Evolutionary conservation across 2,329 filamentous ascomycete genomes (phyloP).

Genomic region (Botrytis fabae): DNA sequence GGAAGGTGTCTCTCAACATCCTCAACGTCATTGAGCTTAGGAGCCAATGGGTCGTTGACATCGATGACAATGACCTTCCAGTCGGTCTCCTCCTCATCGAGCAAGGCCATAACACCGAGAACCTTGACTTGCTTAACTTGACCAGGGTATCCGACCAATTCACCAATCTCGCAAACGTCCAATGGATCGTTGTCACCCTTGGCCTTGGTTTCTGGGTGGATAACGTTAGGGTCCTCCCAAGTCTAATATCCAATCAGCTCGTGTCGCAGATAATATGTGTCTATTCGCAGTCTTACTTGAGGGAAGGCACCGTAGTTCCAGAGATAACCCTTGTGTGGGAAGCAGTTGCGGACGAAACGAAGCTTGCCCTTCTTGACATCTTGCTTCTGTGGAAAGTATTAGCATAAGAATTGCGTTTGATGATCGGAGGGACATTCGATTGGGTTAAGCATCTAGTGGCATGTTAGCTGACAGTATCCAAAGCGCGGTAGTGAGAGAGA

Average conservation of each 20-base stretch:
- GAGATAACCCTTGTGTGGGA: slow-evolving; percentile 99
- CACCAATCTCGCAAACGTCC: slow-evolving; percentile 98
- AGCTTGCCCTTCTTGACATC: slow-evolving; percentile 99
- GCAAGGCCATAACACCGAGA: slow-evolving; percentile 96
- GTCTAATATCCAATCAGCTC: slow-evolving; percentile 59
- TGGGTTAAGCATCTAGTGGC: slow-evolving; percentile 22
- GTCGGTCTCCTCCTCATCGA: slow-evolving; percentile 99
- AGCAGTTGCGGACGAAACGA: slow-evolving; percentile 99
- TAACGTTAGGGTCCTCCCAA: slow-evolving; percentile 95
- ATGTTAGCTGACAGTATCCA: not conserved
- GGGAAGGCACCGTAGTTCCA: slow-evolving; percentile 99
- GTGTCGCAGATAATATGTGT: not conserved
- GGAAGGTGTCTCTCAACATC: slow-evolving; percentile 98
- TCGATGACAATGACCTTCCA: slow-evolving; percentile 99
- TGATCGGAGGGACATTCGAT: slow-evolving; percentile 16
- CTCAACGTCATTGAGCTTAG: slow-evolving; percentile 98
- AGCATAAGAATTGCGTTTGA: not conserved
- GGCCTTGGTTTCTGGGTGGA: slow-evolving; percentile 99
- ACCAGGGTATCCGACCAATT: slow-evolving; percentile 92
- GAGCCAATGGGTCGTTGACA: slow-evolving; percentile 91
- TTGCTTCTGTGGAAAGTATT: slow-evolving; percentile 63
- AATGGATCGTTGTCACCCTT: slow-evolving; percentile 99
- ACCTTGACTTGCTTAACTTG: slow-evolving; percentile 99
- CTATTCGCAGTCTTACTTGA: slow-evolving; percentile 61
- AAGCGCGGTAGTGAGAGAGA: slow-evolving; percentile 49